Base-by-base conservation (phyloP, 2,329 filamentous ascomycete species). In the Colletotrichum sp. region DNA sequence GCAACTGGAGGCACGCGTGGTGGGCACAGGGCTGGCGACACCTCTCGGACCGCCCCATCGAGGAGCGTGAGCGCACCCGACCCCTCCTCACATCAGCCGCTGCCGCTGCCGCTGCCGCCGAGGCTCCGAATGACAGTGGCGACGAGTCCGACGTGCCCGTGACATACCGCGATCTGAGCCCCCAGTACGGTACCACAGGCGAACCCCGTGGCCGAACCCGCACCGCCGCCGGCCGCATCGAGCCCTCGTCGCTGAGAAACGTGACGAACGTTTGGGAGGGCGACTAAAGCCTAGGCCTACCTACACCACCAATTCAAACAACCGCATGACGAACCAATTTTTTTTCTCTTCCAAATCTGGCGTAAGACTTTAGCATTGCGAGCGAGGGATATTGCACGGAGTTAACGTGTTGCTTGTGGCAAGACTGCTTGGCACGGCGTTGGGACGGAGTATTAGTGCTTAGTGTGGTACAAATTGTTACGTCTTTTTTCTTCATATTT, bases 1-100 rank as follows among this genome's bases (percentile, higher is more conserved):
- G 69, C 55, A 70, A 75, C 34, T 78, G 77, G 77, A 74, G 77
- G 32, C 60, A 76, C 8, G 68, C 77, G 6, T 78, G 77, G 77
- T 78, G 77, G 77, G 75, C 72, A 5, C 77, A 71, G 48, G 65
- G 75, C 24, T 77, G 75, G 77, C 43, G 67, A 15, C 59, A 69
- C 21, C 63, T 76, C 24, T 74, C 75, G 13, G 72, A 66, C 9
- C 64, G 68, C 7, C 71, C 67, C 7, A 67, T 67, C 28, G 64
- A 69, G 34, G 77, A 75, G 60, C 75, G 64, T 13, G 63, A 76
- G 67, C 72, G 74, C 52, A 75, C 26, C 32, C 57, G 74, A 32
- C 74, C 70, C 32, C 74, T 76, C n/a, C 64, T 76, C 21, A 55
- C 48, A 18, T 18, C 66, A 26, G 66, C 66, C 13, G 75, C 72